phyloP scores from a whole-genome alignment of 2,329 filamentous ascomycete species.

The Calonectria naviculata region DNA sequence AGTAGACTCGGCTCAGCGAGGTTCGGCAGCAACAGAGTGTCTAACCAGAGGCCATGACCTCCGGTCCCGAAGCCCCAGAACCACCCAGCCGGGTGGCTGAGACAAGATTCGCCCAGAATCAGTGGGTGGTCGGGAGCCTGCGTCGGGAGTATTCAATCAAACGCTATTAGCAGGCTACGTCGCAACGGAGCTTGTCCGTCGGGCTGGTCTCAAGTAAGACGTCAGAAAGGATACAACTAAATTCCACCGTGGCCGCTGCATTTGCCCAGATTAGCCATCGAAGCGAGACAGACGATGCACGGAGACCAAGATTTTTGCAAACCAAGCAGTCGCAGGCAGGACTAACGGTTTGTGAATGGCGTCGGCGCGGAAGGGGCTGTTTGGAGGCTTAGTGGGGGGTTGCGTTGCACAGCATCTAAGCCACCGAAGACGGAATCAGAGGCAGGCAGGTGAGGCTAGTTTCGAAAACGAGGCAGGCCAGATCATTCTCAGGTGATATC shows the following conservation, averaged over 20 bases:
- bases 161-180: neutral
- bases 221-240: neutral
- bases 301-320: neutral
- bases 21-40: neutral
- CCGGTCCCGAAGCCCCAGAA: neutral
- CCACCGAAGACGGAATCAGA: neutral
- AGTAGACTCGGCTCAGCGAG: neutral
- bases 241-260: neutral
- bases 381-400: slow-evolving; percentile 5
- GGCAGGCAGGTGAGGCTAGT: slow-evolving; percentile 2
- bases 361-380: neutral
- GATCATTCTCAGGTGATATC: neutral
- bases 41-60: neutral
- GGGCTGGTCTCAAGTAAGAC: neutral
- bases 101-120: slow-evolving; percentile 11
- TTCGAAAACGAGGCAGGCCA: neutral
- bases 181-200: neutral
- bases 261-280: neutral
- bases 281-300: neutral
- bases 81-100: slow-evolving; percentile 5
- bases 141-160: slow-evolving; percentile 10
- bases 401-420: slow-evolving; percentile 6
- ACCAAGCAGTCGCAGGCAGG: neutral
- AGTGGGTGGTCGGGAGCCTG: slow-evolving; percentile 1
- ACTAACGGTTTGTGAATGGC: slow-evolving; percentile 3